phyloP scores from a whole-genome alignment of 2,329 filamentous ascomycete species.

The Capronia coronata region DNA sequence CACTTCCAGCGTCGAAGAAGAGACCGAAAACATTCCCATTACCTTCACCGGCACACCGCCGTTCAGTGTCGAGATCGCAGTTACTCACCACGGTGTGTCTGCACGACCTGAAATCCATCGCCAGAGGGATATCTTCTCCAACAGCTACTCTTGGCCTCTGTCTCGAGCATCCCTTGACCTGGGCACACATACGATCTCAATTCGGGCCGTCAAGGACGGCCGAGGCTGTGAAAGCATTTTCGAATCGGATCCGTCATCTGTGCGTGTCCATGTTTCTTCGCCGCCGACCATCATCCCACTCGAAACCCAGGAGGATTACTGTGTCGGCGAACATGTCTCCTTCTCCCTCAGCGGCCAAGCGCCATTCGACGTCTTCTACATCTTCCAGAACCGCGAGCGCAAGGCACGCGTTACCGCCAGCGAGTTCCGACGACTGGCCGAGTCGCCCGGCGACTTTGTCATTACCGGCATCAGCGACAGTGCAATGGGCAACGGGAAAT shows the following conservation, averaged over 20 bases:
- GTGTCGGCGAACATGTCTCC: constrained; percentile 87
- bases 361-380: constrained; percentile 89
- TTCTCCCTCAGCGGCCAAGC: constrained; percentile 86
- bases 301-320: constrained; percentile 80
- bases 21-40: constrained; percentile 82
- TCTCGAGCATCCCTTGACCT: constrained; percentile 78
- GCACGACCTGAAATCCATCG: constrained; percentile 72
- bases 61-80: constrained; percentile 84
- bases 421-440: constrained; percentile 85
- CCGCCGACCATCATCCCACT: constrained; percentile 84
- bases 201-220: constrained; percentile 82
- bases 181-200: constrained; percentile 81
- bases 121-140: constrained; percentile 69
- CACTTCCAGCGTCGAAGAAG: constrained; percentile 46
- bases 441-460: constrained; percentile 79
- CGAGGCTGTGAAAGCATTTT: constrained; percentile 78
- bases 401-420: constrained; percentile 61
- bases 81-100: constrained; percentile 75
- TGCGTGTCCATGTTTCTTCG: constrained; percentile 88
- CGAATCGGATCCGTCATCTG: constrained; percentile 63
- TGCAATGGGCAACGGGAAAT: constrained; percentile 57
- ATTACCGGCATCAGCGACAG: constrained; percentile 84
- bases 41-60: constrained; percentile 75
- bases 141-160: constrained; percentile 71
- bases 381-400: constrained; percentile 69